Percentiles rank a stretch among this genome's conserved stretches.
These are phyloP conservation scores for Cyberlindnera maclurae DNA, from an alignment of 805 yeast species.

Conservation along the genomic window DNA sequence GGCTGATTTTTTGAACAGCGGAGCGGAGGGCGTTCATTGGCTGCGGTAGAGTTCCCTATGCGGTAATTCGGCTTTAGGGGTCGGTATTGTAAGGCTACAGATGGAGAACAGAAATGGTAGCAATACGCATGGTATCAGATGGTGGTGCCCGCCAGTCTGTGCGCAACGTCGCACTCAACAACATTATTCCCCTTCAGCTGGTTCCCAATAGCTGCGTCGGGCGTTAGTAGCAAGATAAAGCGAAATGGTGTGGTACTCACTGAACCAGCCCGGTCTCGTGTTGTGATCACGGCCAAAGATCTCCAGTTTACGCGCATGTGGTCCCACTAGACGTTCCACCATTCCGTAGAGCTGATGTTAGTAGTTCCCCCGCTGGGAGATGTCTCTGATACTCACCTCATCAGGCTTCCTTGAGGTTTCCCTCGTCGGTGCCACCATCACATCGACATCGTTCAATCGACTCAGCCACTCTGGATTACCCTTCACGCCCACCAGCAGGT, in stretches of 20 bases:
- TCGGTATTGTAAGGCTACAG: no score
- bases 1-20: neutral
- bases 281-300: conserved; percentile 87
- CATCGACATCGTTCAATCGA: conserved; percentile 60
- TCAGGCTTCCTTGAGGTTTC: conserved; percentile 91
- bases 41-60: conserved; percentile 15
- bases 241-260: conserved; percentile 5
- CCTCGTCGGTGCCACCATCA: conserved; percentile 74
- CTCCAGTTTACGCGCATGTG: conserved; percentile 71
- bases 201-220: conserved; percentile 52
- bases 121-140: neutral
- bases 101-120: no score
- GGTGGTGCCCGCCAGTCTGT: conserved; percentile 25
- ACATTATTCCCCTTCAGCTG: conserved; percentile 58
- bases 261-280: conserved; percentile 84
- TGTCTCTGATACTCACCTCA: conserved; percentile 35
- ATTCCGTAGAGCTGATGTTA: conserved; percentile 56
- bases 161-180: conserved; percentile 49
- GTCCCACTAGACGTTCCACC: conserved; percentile 78
- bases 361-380: conserved; percentile 11
- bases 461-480: conserved; percentile 74
- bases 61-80: conserved; percentile 6
- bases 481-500: conserved; percentile 75
- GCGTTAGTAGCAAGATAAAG: conserved; percentile 3
- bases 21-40: conserved; percentile 10